Base-by-base conservation (phyloP, 805 yeast species). In the Ascoidea rubescens region DNA sequence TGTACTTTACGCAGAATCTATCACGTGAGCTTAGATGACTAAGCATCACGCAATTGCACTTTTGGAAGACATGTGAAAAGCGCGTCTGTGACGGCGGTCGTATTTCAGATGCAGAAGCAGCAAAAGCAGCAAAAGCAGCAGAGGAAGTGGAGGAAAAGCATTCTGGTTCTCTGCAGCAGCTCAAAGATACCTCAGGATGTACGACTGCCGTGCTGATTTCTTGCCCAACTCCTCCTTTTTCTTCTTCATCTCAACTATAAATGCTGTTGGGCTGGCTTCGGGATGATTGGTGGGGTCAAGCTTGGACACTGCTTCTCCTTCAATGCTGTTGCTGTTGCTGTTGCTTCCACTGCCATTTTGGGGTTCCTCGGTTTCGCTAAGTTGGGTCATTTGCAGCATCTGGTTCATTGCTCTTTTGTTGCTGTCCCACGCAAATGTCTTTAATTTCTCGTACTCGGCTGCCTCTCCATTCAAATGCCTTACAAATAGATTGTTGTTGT, bases 401-500 rank as follows among this genome's bases (percentile, higher is more conserved):
- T 42, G 10, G 14, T 51, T 37, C 7, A 5, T 42, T 16, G 46
- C 44, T 48, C 54, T 45, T 44, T 47, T 48, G 32, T 54, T 53
- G 21, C 21, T 10, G 21, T 60, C 61, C 68, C 69, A 65, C 0
- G 75, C 70, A 56, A 72, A 71, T 52, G 61, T 57, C 53, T 70
- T 71, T 62, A 68, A 51, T 50, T 61, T 60, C 54, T 68, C 70
- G 58, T 67, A 67, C 47, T 67, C 69, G 31, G 60, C 61, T 28
- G 71, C 71, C 53, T 72, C 76, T 7, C 72, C 72, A 7, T 62
- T 61, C 10, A 65, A 53, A 52, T 71, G 62, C 33, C 69, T 65
- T 5, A 74, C 75, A 60, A 74, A 75, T 55, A 72, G 67, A n/a
- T 67, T 67, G n/a, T 62, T 54, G 42, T 65, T 70, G 54, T 66